A percentile compares a stretch with the other conserved stretches of the same genome.
phyloP scores from a whole-genome alignment of 148 eudicot genomes.

The Polygonum aviculare region DNA sequence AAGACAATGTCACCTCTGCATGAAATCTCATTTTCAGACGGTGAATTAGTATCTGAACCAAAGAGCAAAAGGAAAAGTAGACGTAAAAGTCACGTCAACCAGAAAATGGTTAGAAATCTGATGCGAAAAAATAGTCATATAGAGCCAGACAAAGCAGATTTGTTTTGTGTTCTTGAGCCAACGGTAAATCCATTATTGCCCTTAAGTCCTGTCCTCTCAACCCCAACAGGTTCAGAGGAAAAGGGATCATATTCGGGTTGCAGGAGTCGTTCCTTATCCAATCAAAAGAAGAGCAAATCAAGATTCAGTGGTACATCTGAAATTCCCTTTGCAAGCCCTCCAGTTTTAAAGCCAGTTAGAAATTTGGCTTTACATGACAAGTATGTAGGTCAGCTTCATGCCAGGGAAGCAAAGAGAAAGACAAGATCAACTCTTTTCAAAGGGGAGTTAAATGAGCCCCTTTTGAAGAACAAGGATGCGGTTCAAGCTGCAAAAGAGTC shows the following conservation, averaged over 20 bases:
- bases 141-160: constrained; percentile 43
- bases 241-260: constrained; percentile 26
- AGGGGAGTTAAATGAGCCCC: constrained; percentile 20
- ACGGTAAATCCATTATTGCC: constrained; percentile 20
- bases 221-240: constrained; percentile 27
- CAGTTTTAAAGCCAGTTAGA: constrained; percentile 11
- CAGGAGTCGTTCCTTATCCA: constrained; percentile 33
- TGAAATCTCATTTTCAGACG: constrained; percentile 26
- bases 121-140: constrained; percentile 44
- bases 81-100: constrained; percentile 39
- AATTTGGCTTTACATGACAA: constrained; percentile 16
- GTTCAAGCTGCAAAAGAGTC: constrained; percentile 60
- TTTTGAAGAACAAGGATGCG: constrained; percentile 24
- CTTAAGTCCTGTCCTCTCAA: constrained; percentile 20
- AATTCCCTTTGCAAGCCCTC: constrained; percentile 19
- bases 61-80: constrained; percentile 30
- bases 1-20: constrained; percentile 23
- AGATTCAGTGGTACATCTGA: constrained; percentile 23
- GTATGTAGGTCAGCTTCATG: constrained; percentile 11
- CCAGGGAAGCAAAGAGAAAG: constrained; percentile 15
- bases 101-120: constrained; percentile 56
- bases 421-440: constrained; percentile 3
- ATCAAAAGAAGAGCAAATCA: constrained; percentile 37
- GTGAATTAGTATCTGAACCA: constrained; percentile 34
- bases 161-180: constrained; percentile 58